Conservation (phyloP, 1,284 basidiomycete genomes). For the Paramarasmius palmivorus region DNA sequence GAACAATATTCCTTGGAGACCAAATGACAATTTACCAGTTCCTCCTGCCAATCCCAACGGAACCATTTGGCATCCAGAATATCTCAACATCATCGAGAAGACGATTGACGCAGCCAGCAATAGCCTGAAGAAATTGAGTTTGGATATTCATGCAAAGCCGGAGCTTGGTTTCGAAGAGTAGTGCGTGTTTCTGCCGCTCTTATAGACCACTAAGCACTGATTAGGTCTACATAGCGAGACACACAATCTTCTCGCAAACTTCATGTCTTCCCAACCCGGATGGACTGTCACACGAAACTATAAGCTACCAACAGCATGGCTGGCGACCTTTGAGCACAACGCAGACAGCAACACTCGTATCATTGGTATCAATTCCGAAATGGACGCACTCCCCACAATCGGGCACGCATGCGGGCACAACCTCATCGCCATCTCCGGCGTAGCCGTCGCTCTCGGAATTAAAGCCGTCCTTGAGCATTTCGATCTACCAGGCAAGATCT, state of each 20-base stretch:
- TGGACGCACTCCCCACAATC: conserved; percentile 50
- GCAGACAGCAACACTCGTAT: conserved; percentile 42
- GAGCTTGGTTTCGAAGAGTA: conserved; percentile 59
- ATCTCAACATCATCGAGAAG: conserved; percentile 49
- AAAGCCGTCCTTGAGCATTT: conserved; percentile 59
- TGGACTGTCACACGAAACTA: conserved; percentile 60
- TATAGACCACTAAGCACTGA: conserved; percentile 11
- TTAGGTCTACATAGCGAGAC: conserved; percentile 37
- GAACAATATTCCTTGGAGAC: neutral
- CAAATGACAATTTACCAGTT: neutral
- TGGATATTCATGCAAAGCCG: conserved; percentile 73
- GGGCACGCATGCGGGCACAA: conserved; percentile 83
- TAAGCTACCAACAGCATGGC: conserved; percentile 70
- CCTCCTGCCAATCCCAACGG: neutral
- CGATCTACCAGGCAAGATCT: conserved; percentile 62
- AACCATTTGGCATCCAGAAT: neutral
- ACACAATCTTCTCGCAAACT: conserved; percentile 54
- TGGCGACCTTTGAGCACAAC: conserved; percentile 58
- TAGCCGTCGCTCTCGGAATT: conserved; percentile 64
- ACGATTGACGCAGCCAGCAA: conserved; percentile 54
- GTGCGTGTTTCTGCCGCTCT: conserved; percentile 33
- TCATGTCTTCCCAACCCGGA: conserved; percentile 53
- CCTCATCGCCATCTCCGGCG: conserved; percentile 72
- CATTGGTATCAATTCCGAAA: conserved; percentile 75
- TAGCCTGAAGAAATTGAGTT: conserved; percentile 58